Base-by-base conservation (phyloP, 2,329 filamentous ascomycete species). In the Diaporthe nobilis region DNA sequence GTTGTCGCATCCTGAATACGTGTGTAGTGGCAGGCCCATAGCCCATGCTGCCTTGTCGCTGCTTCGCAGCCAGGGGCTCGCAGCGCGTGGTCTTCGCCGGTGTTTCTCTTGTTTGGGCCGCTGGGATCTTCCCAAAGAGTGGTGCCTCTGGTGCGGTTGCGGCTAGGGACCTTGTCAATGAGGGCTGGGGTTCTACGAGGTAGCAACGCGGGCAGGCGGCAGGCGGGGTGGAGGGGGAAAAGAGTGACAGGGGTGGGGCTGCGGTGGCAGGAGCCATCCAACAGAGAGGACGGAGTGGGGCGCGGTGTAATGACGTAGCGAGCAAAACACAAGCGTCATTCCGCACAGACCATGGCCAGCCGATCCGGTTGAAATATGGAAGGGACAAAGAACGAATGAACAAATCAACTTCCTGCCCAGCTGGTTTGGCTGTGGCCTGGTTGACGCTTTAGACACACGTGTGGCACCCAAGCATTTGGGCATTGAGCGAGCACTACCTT, bases 121-220 rank as follows among this genome's bases (percentile, higher is more conserved):
- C 28, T 1, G 31, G 55, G 55, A 37, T 37, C 31, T 22, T n/a
- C 5, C 55, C 31, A 58, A 22, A 2, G 9, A 44, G 15, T 15
- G 12, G 42, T 58, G 55, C 55, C 55, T 28, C 22, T 58, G 55
- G 55, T 58, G 55, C 55, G 55, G 55, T 58, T 58, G 20, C 55
- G 55, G 55, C 55, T 20, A 37, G 20, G 31, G 55, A 15, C 8
- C 10, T 37, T 37, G 34, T 39, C 37, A 39, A 12, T 31, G 25
- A 31, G 28, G 31, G 31, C 28, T 34, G 47, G 47, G 47, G 47
- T 22, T n/a, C 17, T 17, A 22, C 34, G 34, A 34, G 31, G 31
- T 31, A 31, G 31, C 31, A 31, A 31, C 4, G 31, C 34, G 34
- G 34, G 34, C 34, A 34, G 34, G 7, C 34, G 34, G 34, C 34